A percentile compares a stretch with the other conserved stretches of the same genome.
phyloP scores from a whole-genome alignment of 1,284 basidiomycete species.

The Vanrija pseudolonga region DNA sequence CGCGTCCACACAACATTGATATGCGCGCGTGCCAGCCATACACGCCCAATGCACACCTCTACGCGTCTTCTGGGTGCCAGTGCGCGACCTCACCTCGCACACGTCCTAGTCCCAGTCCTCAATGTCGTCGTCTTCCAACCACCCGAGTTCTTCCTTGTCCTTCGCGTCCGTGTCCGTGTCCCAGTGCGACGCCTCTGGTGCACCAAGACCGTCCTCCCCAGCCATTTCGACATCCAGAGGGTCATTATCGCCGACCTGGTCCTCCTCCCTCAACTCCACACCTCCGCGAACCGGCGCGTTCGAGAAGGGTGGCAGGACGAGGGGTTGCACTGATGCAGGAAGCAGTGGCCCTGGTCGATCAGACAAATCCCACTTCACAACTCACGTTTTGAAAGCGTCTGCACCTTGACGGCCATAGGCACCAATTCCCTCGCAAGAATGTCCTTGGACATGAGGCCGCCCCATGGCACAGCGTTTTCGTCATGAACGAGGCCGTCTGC shows the following conservation, averaged over 20 bases:
- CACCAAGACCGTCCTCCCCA: conserved; percentile 17
- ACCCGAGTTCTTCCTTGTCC: conserved; percentile 1
- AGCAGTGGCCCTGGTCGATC: conserved; percentile 27
- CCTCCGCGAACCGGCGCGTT: background rate
- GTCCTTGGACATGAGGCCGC: conserved; percentile 29
- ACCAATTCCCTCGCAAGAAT: conserved; percentile 39
- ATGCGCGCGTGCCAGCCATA: no score
- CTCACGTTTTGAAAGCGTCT: conserved; percentile 18
- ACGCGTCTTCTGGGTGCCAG: background rate
- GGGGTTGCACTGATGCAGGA: conserved; percentile 27
- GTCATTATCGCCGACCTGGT: conserved; percentile 1
- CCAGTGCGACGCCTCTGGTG: conserved; percentile 10
- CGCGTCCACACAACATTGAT: no score
- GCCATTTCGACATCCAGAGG: conserved; percentile 2
- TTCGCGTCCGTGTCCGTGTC: conserved; percentile 1
- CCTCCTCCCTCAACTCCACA: conserved; percentile 3
- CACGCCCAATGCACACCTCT: no score
- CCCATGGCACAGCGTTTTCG: conserved; percentile 20
- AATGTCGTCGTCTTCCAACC: conserved; percentile 19
- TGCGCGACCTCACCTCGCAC: background rate
- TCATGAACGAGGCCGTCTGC: conserved; percentile 12
- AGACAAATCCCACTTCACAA: background rate
- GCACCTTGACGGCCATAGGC: conserved; percentile 46
- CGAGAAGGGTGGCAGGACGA: conserved; percentile 25
- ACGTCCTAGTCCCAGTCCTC: conserved; percentile 8